Base-by-base conservation (phyloP, 306 rosid genomes). In the Cucumis hystrix region DNA sequence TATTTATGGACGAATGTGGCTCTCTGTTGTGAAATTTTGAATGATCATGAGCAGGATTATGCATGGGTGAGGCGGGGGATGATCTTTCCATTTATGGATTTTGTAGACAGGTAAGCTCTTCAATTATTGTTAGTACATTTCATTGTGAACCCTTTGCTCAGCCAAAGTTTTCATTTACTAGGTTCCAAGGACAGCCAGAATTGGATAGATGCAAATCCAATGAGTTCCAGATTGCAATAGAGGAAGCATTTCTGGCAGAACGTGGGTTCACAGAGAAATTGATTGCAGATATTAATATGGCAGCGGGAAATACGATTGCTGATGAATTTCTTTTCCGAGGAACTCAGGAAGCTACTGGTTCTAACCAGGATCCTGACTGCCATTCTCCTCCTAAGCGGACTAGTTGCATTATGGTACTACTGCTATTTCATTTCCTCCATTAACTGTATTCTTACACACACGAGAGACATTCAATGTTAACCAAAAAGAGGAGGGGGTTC, bases 211-310 rank as follows among this genome's bases (percentile, higher is more conserved):
- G 88, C 85, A 84, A 78, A 67, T 84, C 91, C 28, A 84, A 83
- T 77, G 94, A 91, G 51, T 91, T 92, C 81, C 92, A 88, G 86
- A 87, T 85, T 89, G 98, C 99, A 59, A 79, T 91, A 73, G 99
- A 96, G 85, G 99, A 96, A 83, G 99, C 96, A 33, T 89, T 92
- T 86, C 84, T 96, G 88, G 98, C 95, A 45, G 99, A 96, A 68
- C 89, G 86, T 80, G 99, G 99, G 25, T 92, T 84, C 86, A 88
- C 91, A 0, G 99, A 96, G 93, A 96, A 88, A 89, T 83, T 96
- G 91, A 81, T 87, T 41, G 88, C 90, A 16, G 99, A 96, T 85
- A 96, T 96, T 86, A 92, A 89, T 80, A 81, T 89, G 87, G 99
- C 99, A 40, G 98, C 93, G 74, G 89, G 91, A 39, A 91, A 82